These are phyloP conservation scores for Endothia cerciana DNA, from an alignment of 2,329 filamentous ascomycete genomes.

Conservation along the genomic window DNA sequence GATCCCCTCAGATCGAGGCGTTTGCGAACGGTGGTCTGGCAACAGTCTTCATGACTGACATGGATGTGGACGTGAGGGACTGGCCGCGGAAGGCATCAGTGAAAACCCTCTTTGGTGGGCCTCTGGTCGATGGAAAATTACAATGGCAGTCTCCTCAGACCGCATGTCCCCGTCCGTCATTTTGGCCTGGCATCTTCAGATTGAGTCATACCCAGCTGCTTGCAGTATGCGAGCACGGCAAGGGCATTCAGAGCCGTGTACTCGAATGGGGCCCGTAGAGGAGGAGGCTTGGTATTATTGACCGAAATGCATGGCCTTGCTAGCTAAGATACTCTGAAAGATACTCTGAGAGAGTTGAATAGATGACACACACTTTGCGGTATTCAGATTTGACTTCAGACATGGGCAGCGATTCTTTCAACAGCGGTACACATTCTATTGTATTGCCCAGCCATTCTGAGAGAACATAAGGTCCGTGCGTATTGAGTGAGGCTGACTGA, in stretches of 20 bases:
- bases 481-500: neutral
- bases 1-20: conserved; percentile 49
- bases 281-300: no score
- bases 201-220: conserved; percentile 21
- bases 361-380: neutral
- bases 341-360: neutral
- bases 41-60: conserved; percentile 52
- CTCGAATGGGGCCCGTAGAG: conserved; percentile 6
- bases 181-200: conserved; percentile 27
- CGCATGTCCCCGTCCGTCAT: conserved; percentile 13
- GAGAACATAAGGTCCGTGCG: neutral
- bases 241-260: conserved; percentile 17
- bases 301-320: neutral
- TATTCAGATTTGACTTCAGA: neutral
- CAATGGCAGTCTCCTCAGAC: conserved; percentile 23
- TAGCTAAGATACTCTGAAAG: neutral
- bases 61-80: conserved; percentile 40
- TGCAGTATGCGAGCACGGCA: conserved; percentile 23
- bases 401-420: neutral
- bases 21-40: conserved; percentile 45
- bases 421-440: no score
- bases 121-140: conserved; percentile 23
- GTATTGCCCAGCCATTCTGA: no score
- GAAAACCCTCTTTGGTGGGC: conserved; percentile 42
- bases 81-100: conserved; percentile 47